phyloP scores from a whole-genome alignment of 805 yeast species.

The Spathaspora gorwiae region DNA sequence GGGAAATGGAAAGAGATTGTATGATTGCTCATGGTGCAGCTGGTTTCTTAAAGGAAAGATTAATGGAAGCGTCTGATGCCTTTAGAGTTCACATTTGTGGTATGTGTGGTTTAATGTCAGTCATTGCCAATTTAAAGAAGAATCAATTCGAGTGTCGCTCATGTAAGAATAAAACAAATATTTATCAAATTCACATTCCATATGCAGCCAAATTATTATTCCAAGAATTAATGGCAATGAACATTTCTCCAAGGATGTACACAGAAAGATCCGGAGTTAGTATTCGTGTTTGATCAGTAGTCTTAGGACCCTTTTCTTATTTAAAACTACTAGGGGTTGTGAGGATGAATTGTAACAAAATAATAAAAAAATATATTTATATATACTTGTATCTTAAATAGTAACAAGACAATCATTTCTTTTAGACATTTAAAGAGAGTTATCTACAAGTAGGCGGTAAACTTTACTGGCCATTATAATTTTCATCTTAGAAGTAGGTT shows the following conservation, averaged over 20 bases:
- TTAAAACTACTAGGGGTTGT: too few relatives aligned
- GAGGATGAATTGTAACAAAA: too few relatives aligned
- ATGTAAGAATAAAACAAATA: slow-evolving; percentile 96
- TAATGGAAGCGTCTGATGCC: slow-evolving; percentile 99
- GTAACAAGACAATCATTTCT: too few relatives aligned
- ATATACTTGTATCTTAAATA: too few relatives aligned
- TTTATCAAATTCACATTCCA: slow-evolving; percentile 95
- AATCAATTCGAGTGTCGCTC: slow-evolving; percentile 98
- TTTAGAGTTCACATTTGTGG: slow-evolving; percentile 98
- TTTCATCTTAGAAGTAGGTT: too few relatives aligned
- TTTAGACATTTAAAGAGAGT: too few relatives aligned
- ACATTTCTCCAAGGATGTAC: slow-evolving; percentile 93
- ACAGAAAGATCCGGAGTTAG: slow-evolving; percentile 78
- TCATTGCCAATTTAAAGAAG: slow-evolving; percentile 94
- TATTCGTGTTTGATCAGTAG: slow-evolving; percentile 22
- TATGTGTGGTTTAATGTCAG: slow-evolving; percentile 96
- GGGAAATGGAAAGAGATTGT: slow-evolving; percentile 99
- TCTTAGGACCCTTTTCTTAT: too few relatives aligned
- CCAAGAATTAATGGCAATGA: slow-evolving; percentile 99
- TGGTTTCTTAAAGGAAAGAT: slow-evolving; percentile 92
- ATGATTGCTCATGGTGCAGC: slow-evolving; percentile 99
- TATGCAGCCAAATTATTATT: slow-evolving; percentile 96
- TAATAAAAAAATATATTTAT: too few relatives aligned
- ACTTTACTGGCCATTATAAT: too few relatives aligned
- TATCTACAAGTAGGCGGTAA: too few relatives aligned